Percentiles rank a stretch among this genome's conserved stretches.
Evolutionary conservation across 2,329 filamentous ascomycete genomes (phyloP).

Genomic region (Calonectria ilicicola): DNA sequence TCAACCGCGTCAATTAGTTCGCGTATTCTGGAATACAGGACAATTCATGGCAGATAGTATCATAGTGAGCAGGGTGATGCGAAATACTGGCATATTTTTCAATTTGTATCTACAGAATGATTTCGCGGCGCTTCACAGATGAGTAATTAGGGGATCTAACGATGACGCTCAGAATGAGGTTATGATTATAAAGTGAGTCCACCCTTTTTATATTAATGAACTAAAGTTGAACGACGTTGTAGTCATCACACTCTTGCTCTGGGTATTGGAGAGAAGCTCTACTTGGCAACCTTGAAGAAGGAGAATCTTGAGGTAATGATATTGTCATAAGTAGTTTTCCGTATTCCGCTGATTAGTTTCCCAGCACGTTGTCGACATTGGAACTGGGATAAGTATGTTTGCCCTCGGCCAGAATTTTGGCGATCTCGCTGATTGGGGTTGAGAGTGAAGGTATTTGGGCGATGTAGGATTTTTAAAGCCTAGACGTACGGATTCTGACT

Average conservation of each 20-base stretch:
- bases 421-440: neutral
- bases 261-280: neutral
- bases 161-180: neutral
- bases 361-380: conserved; percentile 8
- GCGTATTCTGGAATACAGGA: neutral
- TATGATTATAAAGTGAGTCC: neutral
- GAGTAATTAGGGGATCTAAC: neutral
- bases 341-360: neutral
- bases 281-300: neutral
- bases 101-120: neutral
- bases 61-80: neutral
- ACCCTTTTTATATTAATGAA: no score
- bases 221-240: neutral
- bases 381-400: neutral
- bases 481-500: neutral
- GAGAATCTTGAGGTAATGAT: neutral
- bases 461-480: neutral
- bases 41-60: neutral
- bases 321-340: no score
- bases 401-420: no score
- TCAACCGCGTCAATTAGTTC: neutral
- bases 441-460: neutral
- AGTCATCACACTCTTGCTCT: conserved; percentile 11
- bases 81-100: neutral
- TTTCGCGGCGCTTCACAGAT: neutral